phyloP scores from a whole-genome alignment of 345 rosid species.

The Moringa oleifera region DNA sequence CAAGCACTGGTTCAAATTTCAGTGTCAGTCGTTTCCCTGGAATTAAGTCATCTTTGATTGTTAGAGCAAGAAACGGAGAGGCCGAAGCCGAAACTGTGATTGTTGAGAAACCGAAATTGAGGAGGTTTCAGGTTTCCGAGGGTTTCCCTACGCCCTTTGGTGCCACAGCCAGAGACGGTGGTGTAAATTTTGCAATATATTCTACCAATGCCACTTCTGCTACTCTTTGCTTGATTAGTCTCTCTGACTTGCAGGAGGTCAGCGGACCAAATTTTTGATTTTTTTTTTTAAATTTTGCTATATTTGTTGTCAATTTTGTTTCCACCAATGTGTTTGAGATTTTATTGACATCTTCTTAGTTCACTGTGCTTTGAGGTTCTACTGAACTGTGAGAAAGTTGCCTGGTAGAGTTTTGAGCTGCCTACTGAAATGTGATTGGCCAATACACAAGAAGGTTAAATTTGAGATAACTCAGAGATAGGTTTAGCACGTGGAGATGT shows the following conservation, averaged over 20 bases:
- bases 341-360: background rate
- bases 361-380: background rate
- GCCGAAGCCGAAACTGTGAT: constrained; percentile 38
- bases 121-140: constrained; percentile 35
- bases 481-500: too few species aligned
- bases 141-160: constrained; percentile 80
- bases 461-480: too few species aligned
- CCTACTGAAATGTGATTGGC: background rate
- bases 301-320: too few species aligned
- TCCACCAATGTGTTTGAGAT: too few species aligned
- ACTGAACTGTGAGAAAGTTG: background rate
- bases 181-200: constrained; percentile 79
- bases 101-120: constrained; percentile 35
- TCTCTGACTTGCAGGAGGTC: constrained; percentile 67
- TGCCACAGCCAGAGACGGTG: constrained; percentile 58
- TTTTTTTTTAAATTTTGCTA: background rate
- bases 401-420: too few species aligned
- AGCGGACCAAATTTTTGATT: background rate
- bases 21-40: background rate
- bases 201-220: constrained; percentile 73
- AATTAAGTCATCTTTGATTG: constrained; percentile 1
- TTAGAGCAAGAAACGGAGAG: constrained; percentile 24
- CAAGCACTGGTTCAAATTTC: background rate
- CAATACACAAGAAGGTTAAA: too few species aligned
- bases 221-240: constrained; percentile 60